Evolutionary conservation across 306 rosid species (phyloP).

Genomic region (Cicer arietinum): DNA sequence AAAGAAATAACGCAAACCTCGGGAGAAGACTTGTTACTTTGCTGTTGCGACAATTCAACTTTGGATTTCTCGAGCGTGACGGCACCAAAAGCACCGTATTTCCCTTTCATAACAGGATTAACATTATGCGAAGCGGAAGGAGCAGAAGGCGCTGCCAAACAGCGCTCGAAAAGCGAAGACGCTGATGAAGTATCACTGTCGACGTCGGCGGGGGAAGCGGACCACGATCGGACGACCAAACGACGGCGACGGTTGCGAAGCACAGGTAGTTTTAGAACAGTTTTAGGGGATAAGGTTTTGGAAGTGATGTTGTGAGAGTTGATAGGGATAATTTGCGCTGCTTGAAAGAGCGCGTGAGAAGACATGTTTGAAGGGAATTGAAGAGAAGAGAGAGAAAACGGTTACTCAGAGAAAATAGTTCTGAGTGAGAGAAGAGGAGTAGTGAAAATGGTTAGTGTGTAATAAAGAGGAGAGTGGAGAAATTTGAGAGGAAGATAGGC

Average conservation of each 20-base stretch:
- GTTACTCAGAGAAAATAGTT: neutral
- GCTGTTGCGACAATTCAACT: constrained; percentile 77
- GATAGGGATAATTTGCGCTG: constrained; percentile 25
- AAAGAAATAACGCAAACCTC: constrained; percentile 56
- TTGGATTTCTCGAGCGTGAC: constrained; percentile 90
- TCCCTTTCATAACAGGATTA: constrained; percentile 65
- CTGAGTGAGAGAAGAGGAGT: neutral
- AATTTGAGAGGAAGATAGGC: constrained; percentile 20
- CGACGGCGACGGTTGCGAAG: constrained; percentile 41
- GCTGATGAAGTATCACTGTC: constrained; percentile 44
- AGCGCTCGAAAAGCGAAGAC: constrained; percentile 55
- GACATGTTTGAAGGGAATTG: constrained; percentile 6
- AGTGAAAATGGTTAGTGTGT: neutral
- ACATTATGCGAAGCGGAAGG: constrained; percentile 20
- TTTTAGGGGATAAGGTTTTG: constrained; percentile 44
- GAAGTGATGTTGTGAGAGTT: neutral
- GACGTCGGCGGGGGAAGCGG: constrained; percentile 47
- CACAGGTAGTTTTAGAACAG: constrained; percentile 38
- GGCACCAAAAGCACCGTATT: constrained; percentile 75
- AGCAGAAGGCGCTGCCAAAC: constrained; percentile 56
- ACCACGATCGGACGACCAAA: constrained; percentile 1
- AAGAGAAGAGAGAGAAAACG: neutral
- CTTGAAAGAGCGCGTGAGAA: constrained; percentile 38
- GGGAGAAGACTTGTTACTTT: constrained; percentile 64
- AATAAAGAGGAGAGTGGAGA: neutral